phyloP scores from a whole-genome alignment of 2,329 filamentous ascomycete genomes.

The Emmonsiellopsis sp. region DNA sequence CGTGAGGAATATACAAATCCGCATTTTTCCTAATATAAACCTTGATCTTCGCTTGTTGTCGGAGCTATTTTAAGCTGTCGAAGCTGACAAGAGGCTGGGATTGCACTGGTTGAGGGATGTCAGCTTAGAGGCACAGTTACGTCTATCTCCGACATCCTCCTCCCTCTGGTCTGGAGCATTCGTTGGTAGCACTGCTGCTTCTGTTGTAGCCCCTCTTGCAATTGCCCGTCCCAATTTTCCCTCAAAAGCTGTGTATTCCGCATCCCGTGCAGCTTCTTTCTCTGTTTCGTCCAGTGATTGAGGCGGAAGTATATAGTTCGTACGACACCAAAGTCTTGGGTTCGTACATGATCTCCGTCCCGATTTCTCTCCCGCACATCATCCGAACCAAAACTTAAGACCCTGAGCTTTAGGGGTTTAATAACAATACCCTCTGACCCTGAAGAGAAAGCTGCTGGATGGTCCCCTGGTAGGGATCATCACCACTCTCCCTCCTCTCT shows the following conservation, averaged over 20 bases:
- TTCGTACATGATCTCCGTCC: background rate
- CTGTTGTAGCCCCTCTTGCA: background rate
- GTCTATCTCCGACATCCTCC: background rate
- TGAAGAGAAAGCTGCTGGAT: background rate
- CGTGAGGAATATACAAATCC: background rate
- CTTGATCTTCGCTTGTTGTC: too few relatives aligned
- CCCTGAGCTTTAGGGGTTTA: background rate
- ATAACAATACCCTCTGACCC: background rate
- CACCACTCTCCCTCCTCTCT: constrained; percentile 5
- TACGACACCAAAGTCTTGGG: background rate
- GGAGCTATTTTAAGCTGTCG: too few relatives aligned
- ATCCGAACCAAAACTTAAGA: background rate
- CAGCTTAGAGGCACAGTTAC: too few relatives aligned
- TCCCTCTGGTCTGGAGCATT: background rate
- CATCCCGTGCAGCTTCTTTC: background rate
- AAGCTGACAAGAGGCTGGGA: too few relatives aligned
- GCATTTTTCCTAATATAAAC: background rate
- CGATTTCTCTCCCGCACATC: background rate
- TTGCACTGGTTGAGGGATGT: too few relatives aligned
- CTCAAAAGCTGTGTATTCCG: background rate
- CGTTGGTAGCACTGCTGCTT: background rate
- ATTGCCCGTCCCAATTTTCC: background rate
- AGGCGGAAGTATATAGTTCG: background rate
- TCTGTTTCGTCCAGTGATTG: background rate
- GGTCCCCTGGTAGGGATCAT: constrained; percentile 7